A percentile compares a stretch with the other conserved stretches of the same genome.
These are phyloP conservation scores for Wickerhamiella allomyrinae DNA, from an alignment of 805 yeast species.

Conservation along the genomic window DNA sequence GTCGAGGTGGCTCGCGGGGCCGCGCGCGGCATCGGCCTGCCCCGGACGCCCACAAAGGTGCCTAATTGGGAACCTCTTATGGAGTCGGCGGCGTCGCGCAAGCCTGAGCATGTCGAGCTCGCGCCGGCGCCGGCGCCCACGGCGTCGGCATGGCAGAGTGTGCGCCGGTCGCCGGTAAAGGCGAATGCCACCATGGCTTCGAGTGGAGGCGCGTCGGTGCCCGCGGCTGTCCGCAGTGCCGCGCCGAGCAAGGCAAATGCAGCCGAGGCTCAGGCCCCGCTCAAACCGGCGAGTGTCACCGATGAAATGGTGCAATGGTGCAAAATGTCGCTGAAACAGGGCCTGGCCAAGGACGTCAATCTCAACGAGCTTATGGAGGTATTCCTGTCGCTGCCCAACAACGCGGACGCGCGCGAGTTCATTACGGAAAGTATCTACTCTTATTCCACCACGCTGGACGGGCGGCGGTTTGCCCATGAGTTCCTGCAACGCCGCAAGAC, in stretches of 20 bases:
- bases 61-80: neutral
- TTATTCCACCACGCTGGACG: constrained; percentile 63
- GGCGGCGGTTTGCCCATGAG: constrained; percentile 84
- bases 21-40: neutral
- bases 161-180: neutral
- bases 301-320: constrained; percentile 31
- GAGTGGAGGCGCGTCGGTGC: neutral
- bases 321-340: constrained; percentile 24
- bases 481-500: constrained; percentile 62
- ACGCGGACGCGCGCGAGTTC: constrained; percentile 61
- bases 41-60: neutral
- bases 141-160: neutral
- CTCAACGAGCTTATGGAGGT: constrained; percentile 66
- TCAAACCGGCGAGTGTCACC: constrained; percentile 16
- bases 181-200: neutral
- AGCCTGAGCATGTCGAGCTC: constrained; percentile 1
- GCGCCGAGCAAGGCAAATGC: too few relatives aligned
- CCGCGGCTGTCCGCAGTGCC: neutral
- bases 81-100: neutral
- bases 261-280: neutral
- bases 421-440: constrained; percentile 88
- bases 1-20: neutral
- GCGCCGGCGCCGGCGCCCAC: neutral
- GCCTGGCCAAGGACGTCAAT: constrained; percentile 61
- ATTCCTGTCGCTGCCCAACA: constrained; percentile 65